Percentiles rank a stretch among this genome's conserved stretches.
phyloP scores from a whole-genome alignment of 2,329 filamentous ascomycete species.

The Aspergillus floridensis region DNA sequence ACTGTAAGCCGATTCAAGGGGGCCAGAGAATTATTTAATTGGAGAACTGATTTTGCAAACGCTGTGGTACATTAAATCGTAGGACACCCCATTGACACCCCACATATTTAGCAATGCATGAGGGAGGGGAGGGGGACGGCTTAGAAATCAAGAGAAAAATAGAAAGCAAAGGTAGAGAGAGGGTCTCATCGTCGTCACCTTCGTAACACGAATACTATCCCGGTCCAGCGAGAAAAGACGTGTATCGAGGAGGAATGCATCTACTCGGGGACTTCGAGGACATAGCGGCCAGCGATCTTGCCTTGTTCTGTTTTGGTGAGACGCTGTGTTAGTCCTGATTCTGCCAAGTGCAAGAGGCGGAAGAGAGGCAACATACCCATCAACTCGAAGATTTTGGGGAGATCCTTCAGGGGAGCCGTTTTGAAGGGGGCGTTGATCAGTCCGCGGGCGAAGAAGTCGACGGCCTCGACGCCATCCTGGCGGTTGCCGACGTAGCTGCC shows the following conservation, averaged over 20 bases:
- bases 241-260: background rate
- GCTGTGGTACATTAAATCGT: background rate
- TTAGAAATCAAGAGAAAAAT: background rate
- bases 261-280: slow-evolving; percentile 45
- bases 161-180: background rate
- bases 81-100: background rate
- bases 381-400: slow-evolving; percentile 75
- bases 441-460: slow-evolving; percentile 84
- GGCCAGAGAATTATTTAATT: background rate
- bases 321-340: background rate
- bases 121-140: background rate
- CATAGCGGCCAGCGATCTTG: slow-evolving; percentile 44
- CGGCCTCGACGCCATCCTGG: slow-evolving; percentile 79
- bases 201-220: background rate
- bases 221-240: background rate
- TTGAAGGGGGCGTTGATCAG: slow-evolving; percentile 87
- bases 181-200: background rate
- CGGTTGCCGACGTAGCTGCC: slow-evolving; percentile 93
- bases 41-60: background rate
- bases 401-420: slow-evolving; percentile 74
- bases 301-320: slow-evolving; percentile 32
- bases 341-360: background rate
- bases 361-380: slow-evolving; percentile 48
- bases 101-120: background rate
- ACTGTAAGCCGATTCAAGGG: too few species aligned